phyloP scores from a whole-genome alignment of 2,329 filamentous ascomycete genomes.

The Neobulgaria alba region DNA sequence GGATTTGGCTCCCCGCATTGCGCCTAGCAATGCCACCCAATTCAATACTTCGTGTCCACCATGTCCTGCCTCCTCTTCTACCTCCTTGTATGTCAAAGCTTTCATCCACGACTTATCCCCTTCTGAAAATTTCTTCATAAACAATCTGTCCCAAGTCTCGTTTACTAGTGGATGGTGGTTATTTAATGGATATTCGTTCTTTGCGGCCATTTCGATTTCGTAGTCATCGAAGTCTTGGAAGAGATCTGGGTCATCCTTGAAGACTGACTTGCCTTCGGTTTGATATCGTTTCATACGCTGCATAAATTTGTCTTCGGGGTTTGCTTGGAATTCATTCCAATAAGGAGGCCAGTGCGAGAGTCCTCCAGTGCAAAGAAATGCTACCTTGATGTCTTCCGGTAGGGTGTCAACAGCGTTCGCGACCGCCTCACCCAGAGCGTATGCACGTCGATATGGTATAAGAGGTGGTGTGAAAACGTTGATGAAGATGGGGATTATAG shows the following conservation, averaged over 20 bases:
- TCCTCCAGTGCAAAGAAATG: slow-evolving; percentile 20
- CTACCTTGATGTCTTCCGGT: slow-evolving; percentile 12
- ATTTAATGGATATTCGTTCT: slow-evolving; percentile 27
- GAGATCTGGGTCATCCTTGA: slow-evolving; percentile 22
- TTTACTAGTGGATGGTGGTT: slow-evolving; percentile 27
- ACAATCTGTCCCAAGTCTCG: slow-evolving; percentile 24
- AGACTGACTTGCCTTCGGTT: slow-evolving; percentile 21
- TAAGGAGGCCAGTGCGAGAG: slow-evolving; percentile 28
- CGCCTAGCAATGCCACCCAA: slow-evolving; percentile 6
- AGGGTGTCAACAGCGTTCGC: slow-evolving; percentile 18
- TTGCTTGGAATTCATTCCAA: slow-evolving; percentile 24
- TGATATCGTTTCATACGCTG: slow-evolving; percentile 27
- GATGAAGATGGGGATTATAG: slow-evolving; percentile 25
- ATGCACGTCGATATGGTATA: slow-evolving; percentile 26
- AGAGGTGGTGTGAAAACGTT: slow-evolving; percentile 28
- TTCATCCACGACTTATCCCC: slow-evolving; percentile 14
- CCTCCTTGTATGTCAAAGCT: slow-evolving; percentile 4
- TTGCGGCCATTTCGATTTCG: slow-evolving; percentile 27
- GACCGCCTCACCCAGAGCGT: slow-evolving; percentile 26
- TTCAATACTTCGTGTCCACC: slow-evolving; percentile 8
- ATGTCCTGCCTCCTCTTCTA: slow-evolving; percentile 4
- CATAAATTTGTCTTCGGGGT: slow-evolving; percentile 24
- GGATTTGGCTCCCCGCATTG: slow-evolving; percentile 6
- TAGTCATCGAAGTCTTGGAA: slow-evolving; percentile 27
- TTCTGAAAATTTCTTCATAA: slow-evolving; percentile 19